Base-by-base conservation (phyloP, 345 rosid species). In the Ceriops tagal region DNA sequence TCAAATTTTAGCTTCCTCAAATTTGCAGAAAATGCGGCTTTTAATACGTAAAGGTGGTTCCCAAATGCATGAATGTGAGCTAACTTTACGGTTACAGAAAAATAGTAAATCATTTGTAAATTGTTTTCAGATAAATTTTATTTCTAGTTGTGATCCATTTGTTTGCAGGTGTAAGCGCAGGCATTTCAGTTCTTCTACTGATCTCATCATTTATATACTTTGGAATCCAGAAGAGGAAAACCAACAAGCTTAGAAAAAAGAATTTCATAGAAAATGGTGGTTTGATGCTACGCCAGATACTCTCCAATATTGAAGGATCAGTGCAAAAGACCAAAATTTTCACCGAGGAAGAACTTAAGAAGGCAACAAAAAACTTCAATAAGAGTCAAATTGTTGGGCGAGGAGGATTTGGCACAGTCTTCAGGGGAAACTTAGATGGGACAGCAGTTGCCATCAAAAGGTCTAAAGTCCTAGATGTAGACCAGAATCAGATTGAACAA, bases 401-500 rank as follows among this genome's bases (percentile, higher is more conserved):
- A 34, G 75, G 83, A 53, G 80, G 85, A 46, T 75, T 74, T 20
- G 81, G 82, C 18, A 73, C 75, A 4, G 76, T 32, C 0, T 79
- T 68, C 16, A 69, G 53, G 47, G 64, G 75, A 59, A 46, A 9
- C 11, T 43, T 52, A 51, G 77, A 75, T 22, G n/a, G 53, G 5
- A 68, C 7, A n/a, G 18, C 7, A 8, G 64, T 75, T 10, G 79
- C 77, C 49, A 75, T 75, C 39, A 75, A 75, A 18, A 79, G 64
- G 19, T 78, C 76, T 5, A 71, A 20, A 47, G 24, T 62, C 16
- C 56, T 31, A 10, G 46, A 39, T 1, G 46, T 39, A 0, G 62
- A 74, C 47, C 53, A 59, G 35, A 67, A 65, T 15, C 76, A 78
- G 26, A 74, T 67, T 30, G 73, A 70, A 6, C 78, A 78, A 22